Evolutionary conservation across 805 yeast genomes (phyloP), one percentile per base, ranked within the genome.

Genomic region (Wickerhamiella cacticola): DNA sequence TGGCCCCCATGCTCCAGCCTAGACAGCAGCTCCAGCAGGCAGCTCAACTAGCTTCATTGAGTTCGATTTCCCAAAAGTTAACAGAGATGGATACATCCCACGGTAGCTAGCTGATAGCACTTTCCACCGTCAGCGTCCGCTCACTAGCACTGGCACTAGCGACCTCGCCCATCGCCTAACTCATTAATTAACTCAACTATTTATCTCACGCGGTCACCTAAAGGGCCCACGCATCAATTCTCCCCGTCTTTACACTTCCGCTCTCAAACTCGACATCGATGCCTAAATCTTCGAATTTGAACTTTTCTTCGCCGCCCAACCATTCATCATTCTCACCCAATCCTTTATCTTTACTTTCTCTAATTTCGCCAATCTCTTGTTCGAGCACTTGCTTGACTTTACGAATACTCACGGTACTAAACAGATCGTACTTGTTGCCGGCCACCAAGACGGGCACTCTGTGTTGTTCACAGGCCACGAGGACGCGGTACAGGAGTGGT

Each of bases 351-450:
- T 66, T 72, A 53, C 74, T 67, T 52, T 62, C 67, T 58, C 80
- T 70, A 41, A 78, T 65, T 41, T 70, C 70, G 40, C 75, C 73
- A 54, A 87, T 72, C 59, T 82, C 94, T 5, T 60, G 52, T 57
- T 82, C 89, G 48, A 89, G 63, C 35, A 76, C 61, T 22, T 69
- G 69, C 54, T 68, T 72, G 45, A 88, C 74, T 58, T 81, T 78
- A 45, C 64, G 56, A 8, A 78, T 69, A 18, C 92, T 89, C 55
- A 85, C 74, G 13, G 94, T 75, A 52, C 86, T 84, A 66, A 92
- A 92, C 34, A 80, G 72, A 56, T 92, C 97, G 45, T 75, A 73
- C 62, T 89, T 89, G 67, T 89, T 89, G 52, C 92, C 79, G 15
- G 88, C 92, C 50, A 92, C 65, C 42, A 82, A 67, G 36, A 82